These are phyloP conservation scores for Heliamphora pulchella DNA, from an alignment of 179 eudicot species.

Conservation along the genomic window DNA sequence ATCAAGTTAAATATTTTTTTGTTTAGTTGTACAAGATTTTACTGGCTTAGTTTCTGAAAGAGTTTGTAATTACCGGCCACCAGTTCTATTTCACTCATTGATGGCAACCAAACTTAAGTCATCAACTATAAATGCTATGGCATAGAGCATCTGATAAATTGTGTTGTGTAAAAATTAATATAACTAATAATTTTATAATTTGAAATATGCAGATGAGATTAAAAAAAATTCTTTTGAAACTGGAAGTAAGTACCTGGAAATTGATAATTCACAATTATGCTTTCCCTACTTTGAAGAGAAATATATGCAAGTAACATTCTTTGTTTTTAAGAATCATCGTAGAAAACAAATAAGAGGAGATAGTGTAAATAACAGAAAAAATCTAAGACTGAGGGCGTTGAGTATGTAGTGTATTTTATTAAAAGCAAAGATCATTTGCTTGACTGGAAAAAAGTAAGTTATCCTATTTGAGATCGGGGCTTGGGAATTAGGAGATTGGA, in stretches of 20 bases:
- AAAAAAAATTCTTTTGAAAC: no score
- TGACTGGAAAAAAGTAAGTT: no score
- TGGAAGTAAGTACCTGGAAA: background rate
- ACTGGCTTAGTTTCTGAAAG: background rate
- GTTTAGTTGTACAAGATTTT: background rate
- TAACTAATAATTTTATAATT: background rate
- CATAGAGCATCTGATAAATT: background rate
- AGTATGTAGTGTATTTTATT: background rate
- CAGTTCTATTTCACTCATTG: background rate
- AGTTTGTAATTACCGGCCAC: background rate
- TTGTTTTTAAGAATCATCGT: background rate
- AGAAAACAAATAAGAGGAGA: background rate
- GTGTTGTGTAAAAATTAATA: background rate
- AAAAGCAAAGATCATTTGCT: no score
- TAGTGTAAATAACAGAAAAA: background rate
- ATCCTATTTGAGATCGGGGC: no score
- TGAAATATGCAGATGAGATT: background rate
- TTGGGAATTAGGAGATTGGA: no score
- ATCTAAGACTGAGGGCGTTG: background rate
- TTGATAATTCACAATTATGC: no score
- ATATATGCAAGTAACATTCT: background rate
- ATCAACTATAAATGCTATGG: no score
- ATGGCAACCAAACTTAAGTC: background rate
- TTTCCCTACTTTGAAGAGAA: background rate
- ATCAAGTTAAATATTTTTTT: background rate